phyloP scores from a whole-genome alignment of 345 rosid genomes.

The Populus tremula region DNA sequence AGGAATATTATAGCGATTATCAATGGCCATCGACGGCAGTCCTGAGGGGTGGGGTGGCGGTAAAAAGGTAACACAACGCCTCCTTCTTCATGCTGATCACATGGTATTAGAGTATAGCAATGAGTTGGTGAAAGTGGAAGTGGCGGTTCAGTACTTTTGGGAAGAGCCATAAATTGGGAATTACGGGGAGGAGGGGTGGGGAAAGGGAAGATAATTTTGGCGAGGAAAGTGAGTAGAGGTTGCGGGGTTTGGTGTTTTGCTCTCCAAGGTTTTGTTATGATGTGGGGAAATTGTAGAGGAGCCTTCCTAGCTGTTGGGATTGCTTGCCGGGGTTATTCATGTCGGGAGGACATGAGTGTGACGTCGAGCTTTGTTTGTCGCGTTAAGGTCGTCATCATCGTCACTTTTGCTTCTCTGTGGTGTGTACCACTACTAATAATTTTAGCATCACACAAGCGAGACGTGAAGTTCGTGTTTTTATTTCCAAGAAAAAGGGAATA shows the following conservation, averaged over 20 bases:
- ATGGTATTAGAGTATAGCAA: conserved; percentile 23
- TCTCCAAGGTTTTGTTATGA: conserved; percentile 12
- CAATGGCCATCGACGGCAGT: conserved; percentile 20
- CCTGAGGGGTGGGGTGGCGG: background rate
- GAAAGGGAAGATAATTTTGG: conserved; percentile 14
- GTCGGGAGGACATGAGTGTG: background rate
- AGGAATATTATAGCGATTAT: conserved; percentile 25
- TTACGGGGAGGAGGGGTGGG: conserved; percentile 19
- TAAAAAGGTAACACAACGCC: conserved; percentile 24
- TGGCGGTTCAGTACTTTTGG: conserved; percentile 15
- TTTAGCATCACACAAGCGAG: background rate
- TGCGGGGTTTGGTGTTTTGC: conserved; percentile 22
- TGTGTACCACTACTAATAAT: background rate
- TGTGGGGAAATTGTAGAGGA: conserved; percentile 12
- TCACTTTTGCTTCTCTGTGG: too few species aligned
- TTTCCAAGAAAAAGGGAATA: background rate
- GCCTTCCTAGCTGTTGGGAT: conserved; percentile 7
- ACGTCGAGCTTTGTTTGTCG: background rate
- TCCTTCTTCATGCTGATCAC: conserved; percentile 26
- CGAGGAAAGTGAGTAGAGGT: conserved; percentile 1
- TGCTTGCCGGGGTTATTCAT: background rate
- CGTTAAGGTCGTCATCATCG: background rate
- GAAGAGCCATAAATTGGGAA: conserved; percentile 4
- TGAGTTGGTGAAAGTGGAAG: conserved; percentile 6
- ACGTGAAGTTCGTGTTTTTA: background rate